Conservation (phyloP, 176 grass and related monocot species). For the Zoysia japonica region DNA sequence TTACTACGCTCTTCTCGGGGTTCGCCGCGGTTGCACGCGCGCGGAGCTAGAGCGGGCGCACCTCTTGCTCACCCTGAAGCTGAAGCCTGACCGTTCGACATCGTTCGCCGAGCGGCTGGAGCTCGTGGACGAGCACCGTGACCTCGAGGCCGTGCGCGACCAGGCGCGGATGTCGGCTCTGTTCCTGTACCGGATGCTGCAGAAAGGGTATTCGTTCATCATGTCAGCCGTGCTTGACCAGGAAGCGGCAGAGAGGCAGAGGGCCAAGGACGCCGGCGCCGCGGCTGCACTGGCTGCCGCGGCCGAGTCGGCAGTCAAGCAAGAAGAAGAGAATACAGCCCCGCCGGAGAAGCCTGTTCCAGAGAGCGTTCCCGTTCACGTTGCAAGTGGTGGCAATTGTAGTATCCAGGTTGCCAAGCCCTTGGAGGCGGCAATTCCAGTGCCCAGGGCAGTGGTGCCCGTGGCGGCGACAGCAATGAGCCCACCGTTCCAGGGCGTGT, state of each 20-base stretch:
- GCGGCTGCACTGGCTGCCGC: background rate
- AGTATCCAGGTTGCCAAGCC: background rate
- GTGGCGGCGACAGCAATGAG: background rate
- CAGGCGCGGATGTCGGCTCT: conserved; percentile 94
- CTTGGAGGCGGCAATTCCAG: background rate
- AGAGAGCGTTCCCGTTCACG: background rate
- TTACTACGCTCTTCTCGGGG: conserved; percentile 70
- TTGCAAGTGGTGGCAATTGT: background rate
- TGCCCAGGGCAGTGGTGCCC: background rate
- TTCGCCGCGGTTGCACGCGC: conserved; percentile 61
- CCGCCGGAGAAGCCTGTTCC: background rate
- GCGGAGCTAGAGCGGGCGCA: conserved; percentile 77
- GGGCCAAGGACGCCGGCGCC: conserved; percentile 37
- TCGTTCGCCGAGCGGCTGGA: conserved; percentile 83
- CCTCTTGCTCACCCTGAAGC: conserved; percentile 77
- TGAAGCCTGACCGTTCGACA: conserved; percentile 68
- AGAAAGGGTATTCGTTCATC: conserved; percentile 76
- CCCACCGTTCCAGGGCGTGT: conserved; percentile 66
- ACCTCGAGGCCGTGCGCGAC: conserved; percentile 73
- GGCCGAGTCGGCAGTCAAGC: background rate
- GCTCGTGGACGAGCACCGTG: conserved; percentile 83
- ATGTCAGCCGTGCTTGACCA: conserved; percentile 50
- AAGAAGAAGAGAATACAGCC: background rate
- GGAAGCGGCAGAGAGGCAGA: conserved; percentile 56
- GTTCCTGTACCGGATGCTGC: conserved; percentile 88